A percentile compares a stretch with the other conserved stretches of the same genome.
Conservation (phyloP, 495 filamentous ascomycete genomes). For the Penicillium chermesinum region DNA sequence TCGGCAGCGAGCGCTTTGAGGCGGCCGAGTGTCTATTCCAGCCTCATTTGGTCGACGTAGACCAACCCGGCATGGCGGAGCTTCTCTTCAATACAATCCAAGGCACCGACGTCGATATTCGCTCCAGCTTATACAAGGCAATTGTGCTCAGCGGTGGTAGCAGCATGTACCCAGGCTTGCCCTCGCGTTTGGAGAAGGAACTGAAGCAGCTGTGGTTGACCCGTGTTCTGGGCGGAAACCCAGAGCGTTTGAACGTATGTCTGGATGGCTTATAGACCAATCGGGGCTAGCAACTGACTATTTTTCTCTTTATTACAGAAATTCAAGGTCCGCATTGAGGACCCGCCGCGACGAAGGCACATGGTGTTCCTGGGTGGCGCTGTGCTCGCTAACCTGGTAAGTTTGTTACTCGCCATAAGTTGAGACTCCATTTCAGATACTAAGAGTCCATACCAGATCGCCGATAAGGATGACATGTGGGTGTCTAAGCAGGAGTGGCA, state of each 20-base stretch:
- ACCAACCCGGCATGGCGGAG: constrained; percentile 94
- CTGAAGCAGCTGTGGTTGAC: constrained; percentile 98
- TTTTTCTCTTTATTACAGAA: constrained; percentile 64
- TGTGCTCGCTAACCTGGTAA: constrained; percentile 88
- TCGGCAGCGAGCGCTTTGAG: constrained; percentile 95
- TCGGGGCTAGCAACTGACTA: constrained; percentile 22
- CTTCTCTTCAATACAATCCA: constrained; percentile 99
- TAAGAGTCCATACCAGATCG: constrained; percentile 56
- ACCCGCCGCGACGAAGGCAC: constrained; percentile 90
- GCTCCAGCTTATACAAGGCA: constrained; percentile 89
- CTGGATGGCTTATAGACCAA: not conserved
- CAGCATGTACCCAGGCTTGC: constrained; percentile 97
- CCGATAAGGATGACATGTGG: constrained; percentile 98
- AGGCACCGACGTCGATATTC: constrained; percentile 88
- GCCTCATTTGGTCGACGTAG: constrained; percentile 94
- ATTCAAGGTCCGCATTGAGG: constrained; percentile 99
- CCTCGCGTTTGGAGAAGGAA: constrained; percentile 93
- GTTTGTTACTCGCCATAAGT: constrained; percentile 15
- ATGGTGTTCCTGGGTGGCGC: constrained; percentile 99
- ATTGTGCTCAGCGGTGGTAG: constrained; percentile 94
- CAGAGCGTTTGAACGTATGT: constrained; percentile 77
- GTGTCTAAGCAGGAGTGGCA: constrained; percentile 95
- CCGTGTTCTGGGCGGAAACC: constrained; percentile 79
- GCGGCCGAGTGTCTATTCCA: constrained; percentile 98
- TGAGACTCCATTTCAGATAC: not conserved